Conservation (phyloP, 106 monocot species). For the Gastrodia elata region DNA sequence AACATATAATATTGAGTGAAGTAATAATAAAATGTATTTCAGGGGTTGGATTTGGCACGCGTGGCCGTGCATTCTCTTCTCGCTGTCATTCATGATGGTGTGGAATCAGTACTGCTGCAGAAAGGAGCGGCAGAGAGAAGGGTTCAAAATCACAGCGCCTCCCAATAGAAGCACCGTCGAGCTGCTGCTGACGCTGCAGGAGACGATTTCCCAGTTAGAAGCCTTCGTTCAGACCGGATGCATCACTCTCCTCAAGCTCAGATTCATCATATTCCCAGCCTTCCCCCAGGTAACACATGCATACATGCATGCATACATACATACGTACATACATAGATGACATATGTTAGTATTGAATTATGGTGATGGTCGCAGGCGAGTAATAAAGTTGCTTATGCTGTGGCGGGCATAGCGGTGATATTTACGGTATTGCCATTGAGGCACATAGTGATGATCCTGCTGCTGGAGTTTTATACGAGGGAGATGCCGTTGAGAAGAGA, state of each 20-base stretch:
- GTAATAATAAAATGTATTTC: conserved; percentile 18
- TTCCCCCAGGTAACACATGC: conserved; percentile 95
- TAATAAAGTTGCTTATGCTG: conserved; percentile 32
- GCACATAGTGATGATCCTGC: conserved; percentile 33
- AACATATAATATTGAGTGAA: too few relatives aligned
- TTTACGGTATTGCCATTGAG: conserved; percentile 48
- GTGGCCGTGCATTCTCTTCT: conserved; percentile 37
- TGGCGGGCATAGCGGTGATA: conserved; percentile 28
- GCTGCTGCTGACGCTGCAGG: conserved; percentile 71
- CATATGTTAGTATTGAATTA: not conserved
- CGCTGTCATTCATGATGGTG: conserved; percentile 45
- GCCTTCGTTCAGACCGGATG: conserved; percentile 55
- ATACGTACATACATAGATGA: not conserved
- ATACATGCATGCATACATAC: not conserved
- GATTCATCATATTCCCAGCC: conserved; percentile 69
- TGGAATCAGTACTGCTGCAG: conserved; percentile 52
- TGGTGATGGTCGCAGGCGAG: conserved; percentile 49
- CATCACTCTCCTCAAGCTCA: conserved; percentile 81
- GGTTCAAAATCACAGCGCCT: conserved; percentile 51
- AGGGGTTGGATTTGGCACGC: conserved; percentile 80
- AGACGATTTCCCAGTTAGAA: conserved; percentile 71
- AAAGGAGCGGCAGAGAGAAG: conserved; percentile 45
- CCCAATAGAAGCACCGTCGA: conserved; percentile 66
- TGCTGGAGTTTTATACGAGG: conserved; percentile 72
- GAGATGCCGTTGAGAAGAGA: conserved; percentile 78